phyloP scores from a whole-genome alignment of 805 yeast species.

The Ascoidea tarda region DNA sequence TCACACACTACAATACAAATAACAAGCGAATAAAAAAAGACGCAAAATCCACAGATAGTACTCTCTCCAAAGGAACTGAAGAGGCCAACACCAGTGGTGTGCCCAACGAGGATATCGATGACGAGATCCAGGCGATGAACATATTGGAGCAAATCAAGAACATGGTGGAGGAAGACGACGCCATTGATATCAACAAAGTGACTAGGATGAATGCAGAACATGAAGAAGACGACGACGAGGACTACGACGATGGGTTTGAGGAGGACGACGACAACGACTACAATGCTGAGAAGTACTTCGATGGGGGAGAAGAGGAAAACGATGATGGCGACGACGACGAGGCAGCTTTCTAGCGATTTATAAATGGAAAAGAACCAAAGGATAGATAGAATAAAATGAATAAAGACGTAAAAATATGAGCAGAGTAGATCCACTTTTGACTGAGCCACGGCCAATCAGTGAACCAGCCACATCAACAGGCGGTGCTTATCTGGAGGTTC shows the following conservation, averaged over 20 bases:
- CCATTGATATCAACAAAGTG: conserved; percentile 14
- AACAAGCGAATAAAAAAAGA: neutral
- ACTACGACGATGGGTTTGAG: conserved; percentile 38
- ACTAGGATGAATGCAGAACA: conserved; percentile 35
- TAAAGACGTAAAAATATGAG: too few species aligned
- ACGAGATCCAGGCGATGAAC: neutral
- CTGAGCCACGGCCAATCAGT: too few species aligned
- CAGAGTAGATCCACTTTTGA: too few species aligned
- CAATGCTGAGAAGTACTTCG: conserved; percentile 50
- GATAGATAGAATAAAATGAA: too few species aligned
- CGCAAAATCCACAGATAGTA: conserved; percentile 10
- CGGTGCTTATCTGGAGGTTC: too few species aligned
- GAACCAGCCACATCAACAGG: too few species aligned
- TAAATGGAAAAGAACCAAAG: too few species aligned
- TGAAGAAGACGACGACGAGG: conserved; percentile 14
- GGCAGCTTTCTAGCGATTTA: neutral
- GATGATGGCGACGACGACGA: neutral
- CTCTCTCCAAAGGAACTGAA: conserved; percentile 23
- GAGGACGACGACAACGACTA: conserved; percentile 49
- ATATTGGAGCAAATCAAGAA: neutral
- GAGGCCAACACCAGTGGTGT: conserved; percentile 15
- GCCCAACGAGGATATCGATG: neutral
- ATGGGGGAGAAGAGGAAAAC: conserved; percentile 41
- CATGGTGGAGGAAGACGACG: neutral
- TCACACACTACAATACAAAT: conserved; percentile 8